phyloP scores from a whole-genome alignment of 768 basidiomycete genomes.

The Rhizopogon vesiculosus region DNA sequence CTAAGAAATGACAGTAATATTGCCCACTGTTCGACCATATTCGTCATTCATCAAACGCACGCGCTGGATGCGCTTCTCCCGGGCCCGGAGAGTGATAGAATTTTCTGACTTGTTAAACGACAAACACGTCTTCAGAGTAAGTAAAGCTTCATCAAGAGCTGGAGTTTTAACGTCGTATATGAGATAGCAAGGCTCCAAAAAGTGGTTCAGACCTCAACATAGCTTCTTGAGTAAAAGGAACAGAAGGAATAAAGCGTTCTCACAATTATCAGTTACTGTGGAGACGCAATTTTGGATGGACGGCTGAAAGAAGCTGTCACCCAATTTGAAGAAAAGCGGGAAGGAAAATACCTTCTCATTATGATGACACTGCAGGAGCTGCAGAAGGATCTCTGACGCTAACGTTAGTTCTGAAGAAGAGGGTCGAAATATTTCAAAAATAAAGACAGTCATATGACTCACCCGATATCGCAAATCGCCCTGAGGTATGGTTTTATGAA shows the following conservation, averaged over 20 bases:
- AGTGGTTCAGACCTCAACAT: slow-evolving; percentile 47
- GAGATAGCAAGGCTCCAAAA: slow-evolving; percentile 55
- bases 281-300: slow-evolving; percentile 75
- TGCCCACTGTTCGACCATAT: slow-evolving; percentile 39
- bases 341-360: slow-evolving; percentile 66
- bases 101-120: slow-evolving; percentile 26
- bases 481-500: slow-evolving; percentile 15
- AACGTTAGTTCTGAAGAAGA: slow-evolving; percentile 53
- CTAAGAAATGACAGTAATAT: not conserved
- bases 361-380: slow-evolving; percentile 68
- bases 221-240: slow-evolving; percentile 1
- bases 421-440: not conserved
- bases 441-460: slow-evolving; percentile 3
- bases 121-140: slow-evolving; percentile 34
- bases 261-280: slow-evolving; percentile 64
- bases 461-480: slow-evolving; percentile 40
- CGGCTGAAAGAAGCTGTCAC: slow-evolving; percentile 35
- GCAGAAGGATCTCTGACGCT: slow-evolving; percentile 51
- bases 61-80: slow-evolving; percentile 43
- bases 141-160: slow-evolving; percentile 33
- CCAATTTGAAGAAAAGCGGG: not conserved
- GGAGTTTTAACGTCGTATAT: slow-evolving; percentile 49
- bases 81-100: slow-evolving; percentile 35
- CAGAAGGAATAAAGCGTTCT: slow-evolving; percentile 6
- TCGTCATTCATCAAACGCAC: slow-evolving; percentile 36